A percentile compares a stretch with the other conserved stretches of the same genome.
Evolutionary conservation across 495 filamentous ascomycete species (phyloP).

Genomic region (Penicillium dipodomyicola): DNA sequence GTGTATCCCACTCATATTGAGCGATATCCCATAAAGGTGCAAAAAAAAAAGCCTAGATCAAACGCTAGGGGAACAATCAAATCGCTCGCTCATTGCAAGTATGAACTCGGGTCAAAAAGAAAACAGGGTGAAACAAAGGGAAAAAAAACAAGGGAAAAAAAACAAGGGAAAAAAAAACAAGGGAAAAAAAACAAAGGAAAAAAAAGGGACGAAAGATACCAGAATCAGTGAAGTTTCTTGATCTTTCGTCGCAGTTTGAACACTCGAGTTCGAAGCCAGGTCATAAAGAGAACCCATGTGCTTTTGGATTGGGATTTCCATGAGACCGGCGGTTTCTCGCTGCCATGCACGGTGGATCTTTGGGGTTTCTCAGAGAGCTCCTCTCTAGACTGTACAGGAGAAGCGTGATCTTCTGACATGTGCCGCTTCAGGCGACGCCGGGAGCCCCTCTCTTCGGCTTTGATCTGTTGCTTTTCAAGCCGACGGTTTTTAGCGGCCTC

Average conservation of each 20-base stretch:
- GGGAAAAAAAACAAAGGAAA: constrained; percentile 4
- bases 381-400: constrained; percentile 14
- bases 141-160: constrained; percentile 5
- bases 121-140: neutral
- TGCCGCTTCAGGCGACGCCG: constrained; percentile 36
- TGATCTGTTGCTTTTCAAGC: constrained; percentile 53
- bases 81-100: constrained; percentile 16
- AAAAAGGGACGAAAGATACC: neutral
- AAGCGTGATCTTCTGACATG: constrained; percentile 15
- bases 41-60: constrained; percentile 8
- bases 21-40: constrained; percentile 5
- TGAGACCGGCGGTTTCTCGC: constrained; percentile 16
- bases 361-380: constrained; percentile 19
- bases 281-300: constrained; percentile 49
- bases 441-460: constrained; percentile 45
- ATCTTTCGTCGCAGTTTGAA: constrained; percentile 46
- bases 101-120: neutral
- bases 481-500: constrained; percentile 58
- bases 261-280: constrained; percentile 47
- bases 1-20: constrained; percentile 7
- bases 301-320: constrained; percentile 44
- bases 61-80: constrained; percentile 7
- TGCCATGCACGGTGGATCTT: constrained; percentile 3
- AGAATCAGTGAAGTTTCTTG: constrained; percentile 28
- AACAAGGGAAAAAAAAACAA: constrained; percentile 1